phyloP scores from a whole-genome alignment of 1,284 basidiomycete genomes.

The Ceratobasidium papillatum region DNA sequence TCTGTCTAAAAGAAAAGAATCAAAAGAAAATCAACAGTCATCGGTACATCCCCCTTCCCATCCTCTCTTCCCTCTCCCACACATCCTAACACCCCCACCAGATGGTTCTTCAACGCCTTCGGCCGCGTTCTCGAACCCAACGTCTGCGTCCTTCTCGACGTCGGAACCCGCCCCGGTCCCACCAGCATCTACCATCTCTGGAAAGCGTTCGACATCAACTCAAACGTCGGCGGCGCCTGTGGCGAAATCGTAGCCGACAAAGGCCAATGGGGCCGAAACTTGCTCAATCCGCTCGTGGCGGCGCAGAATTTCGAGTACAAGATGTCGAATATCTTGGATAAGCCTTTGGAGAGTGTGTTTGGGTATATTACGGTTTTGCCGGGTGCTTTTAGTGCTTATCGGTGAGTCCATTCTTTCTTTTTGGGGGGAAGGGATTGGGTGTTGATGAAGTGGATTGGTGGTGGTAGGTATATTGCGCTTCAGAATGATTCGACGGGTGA shows the following conservation, averaged over 20 bases:
- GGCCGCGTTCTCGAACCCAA: slow-evolving; percentile 79
- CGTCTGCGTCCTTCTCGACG: slow-evolving; percentile 93
- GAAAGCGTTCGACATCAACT: slow-evolving; percentile 97
- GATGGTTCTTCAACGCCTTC: slow-evolving; percentile 93
- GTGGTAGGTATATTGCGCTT: slow-evolving; percentile 78
- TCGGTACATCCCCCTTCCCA: slow-evolving; percentile 25
- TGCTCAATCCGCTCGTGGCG: slow-evolving; percentile 81
- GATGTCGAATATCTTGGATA: slow-evolving; percentile 93
- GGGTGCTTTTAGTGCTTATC: slow-evolving; percentile 92
- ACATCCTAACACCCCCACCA: slow-evolving; percentile 52
- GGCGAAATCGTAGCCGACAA: slow-evolving; percentile 96
- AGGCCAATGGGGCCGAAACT: slow-evolving; percentile 78
- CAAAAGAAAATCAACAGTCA: slow-evolving; percentile 70
- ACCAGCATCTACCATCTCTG: slow-evolving; percentile 94
- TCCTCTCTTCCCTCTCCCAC: not conserved
- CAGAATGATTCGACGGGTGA: slow-evolving; percentile 85
- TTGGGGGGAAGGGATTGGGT: not conserved
- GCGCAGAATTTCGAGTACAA: slow-evolving; percentile 77
- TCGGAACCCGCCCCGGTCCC: slow-evolving; percentile 91
- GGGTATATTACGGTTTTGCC: slow-evolving; percentile 94
- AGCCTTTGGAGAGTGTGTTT: slow-evolving; percentile 78
- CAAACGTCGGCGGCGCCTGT: slow-evolving; percentile 94
- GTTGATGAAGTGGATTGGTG: not conserved
- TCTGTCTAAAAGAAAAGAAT: slow-evolving; percentile 94
- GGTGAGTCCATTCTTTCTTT: slow-evolving; percentile 50